Evolutionary conservation across 73 alveolate species (phyloP).

Genomic region (Paraurostyla sp.): DNA sequence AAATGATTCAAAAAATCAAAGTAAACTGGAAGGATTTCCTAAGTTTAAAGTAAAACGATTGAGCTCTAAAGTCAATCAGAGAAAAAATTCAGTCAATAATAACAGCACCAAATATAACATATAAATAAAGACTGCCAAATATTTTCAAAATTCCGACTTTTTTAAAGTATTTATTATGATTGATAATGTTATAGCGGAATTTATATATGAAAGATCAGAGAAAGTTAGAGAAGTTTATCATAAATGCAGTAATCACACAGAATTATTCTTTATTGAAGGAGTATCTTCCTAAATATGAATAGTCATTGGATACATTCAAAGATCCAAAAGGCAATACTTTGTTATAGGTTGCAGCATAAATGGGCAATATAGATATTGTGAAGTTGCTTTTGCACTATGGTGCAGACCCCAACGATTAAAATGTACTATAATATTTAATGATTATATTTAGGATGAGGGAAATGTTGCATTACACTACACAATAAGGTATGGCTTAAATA

Average conservation of each 20-base stretch:
- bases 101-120: neutral
- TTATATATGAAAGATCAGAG: slow-evolving; percentile 24
- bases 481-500: neutral
- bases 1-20: no score
- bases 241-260: neutral
- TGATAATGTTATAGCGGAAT: slow-evolving; percentile 8
- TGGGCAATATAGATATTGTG: neutral
- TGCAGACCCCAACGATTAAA: neutral
- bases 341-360: neutral
- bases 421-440: neutral
- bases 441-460: neutral
- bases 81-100: neutral
- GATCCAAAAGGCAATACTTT: slow-evolving; percentile 3
- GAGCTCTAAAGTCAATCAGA: neutral
- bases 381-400: neutral
- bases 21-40: no score
- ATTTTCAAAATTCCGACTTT: neutral
- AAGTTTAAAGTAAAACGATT: no score
- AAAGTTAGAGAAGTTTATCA: neutral
- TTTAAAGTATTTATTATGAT: neutral
- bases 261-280: neutral
- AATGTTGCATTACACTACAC: neutral
- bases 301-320: neutral
- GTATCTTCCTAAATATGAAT: slow-evolving; percentile 10
- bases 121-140: neutral